Conservation (phyloP, 176 grass and related monocot genomes). For the Saccharum spontaneum region DNA sequence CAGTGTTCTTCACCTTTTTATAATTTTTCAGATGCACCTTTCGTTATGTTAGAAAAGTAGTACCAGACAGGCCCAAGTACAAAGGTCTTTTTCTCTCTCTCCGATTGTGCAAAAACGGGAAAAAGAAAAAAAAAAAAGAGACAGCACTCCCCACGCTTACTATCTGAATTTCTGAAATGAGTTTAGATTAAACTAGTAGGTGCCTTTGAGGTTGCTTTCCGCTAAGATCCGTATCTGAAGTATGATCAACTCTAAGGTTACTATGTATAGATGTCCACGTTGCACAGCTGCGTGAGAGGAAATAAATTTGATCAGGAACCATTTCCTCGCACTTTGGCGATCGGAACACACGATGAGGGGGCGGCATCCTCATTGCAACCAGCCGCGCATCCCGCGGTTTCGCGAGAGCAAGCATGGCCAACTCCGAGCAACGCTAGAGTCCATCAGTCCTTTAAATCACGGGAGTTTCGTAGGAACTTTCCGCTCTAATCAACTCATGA, state of each 20-base stretch:
- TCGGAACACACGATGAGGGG: neutral
- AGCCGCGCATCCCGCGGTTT: neutral
- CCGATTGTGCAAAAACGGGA: neutral
- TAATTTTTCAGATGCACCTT: neutral
- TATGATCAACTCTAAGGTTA: neutral
- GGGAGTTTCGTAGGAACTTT: too few species aligned
- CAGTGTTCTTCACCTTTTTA: too few species aligned
- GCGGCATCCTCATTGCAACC: neutral
- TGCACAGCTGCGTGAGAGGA: neutral
- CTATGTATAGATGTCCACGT: neutral
- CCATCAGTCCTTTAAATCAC: too few species aligned
- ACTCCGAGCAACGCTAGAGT: too few species aligned
- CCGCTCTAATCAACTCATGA: too few species aligned
- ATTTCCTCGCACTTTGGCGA: neutral
- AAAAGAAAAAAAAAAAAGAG: neutral
- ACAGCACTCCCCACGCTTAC: neutral
- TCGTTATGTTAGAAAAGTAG: neutral
- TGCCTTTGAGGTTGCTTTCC: slow-evolving; percentile 28
- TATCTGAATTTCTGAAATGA: neutral
- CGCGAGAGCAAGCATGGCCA: too few species aligned
- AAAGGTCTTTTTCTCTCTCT: slow-evolving; percentile 2
- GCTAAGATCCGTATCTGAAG: neutral
- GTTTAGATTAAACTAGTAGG: slow-evolving; percentile 15
- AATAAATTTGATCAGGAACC: too few species aligned
- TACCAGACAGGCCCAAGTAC: neutral